Base-by-base conservation (phyloP, 2,329 filamentous ascomycete genomes). In the Xylariales sp. region DNA sequence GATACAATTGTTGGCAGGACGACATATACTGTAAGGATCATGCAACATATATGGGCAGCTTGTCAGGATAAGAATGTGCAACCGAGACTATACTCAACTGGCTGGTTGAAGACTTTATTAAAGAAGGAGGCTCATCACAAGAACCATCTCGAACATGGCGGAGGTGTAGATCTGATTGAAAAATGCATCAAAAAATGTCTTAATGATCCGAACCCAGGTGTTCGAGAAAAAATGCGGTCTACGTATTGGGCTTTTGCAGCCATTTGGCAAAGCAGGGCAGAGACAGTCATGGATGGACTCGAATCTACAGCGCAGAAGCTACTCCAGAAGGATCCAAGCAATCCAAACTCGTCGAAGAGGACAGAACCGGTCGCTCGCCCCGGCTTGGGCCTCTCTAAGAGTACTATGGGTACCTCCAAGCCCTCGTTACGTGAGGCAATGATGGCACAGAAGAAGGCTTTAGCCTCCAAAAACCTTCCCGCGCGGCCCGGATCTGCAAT, bases 31-130 rank as follows among this genome's bases (percentile, higher is more conserved):
- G 83, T 85, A 67, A 91, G 94, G 34, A 85, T 97, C 69, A 87
- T 97, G 84, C 92, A 97, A 78, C 95, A 98, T 75, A 84, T 98
- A 55, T 92, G 90, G 83, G 82, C 83, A 62, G 94, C 95, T 30
- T 91, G 88, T 69, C 91, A 97, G 78, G 95, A 99, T 82, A 98
- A 97, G 83, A 98, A 97, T 76, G 91, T 94, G 2, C 92, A 96
- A 76, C 91, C 94, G 16, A 89, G 96, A 69, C 88, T 88, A 1
- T 97, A 91, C 79, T 91, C 90, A 1, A 85, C 91, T 1, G 90
- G 87, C 7, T 99, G 96, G 96, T 82, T 98, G 36, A 92, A 90
- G 79, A 97, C 91, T 0, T 80, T 98, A 23, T 81, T 99, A 46
- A 90, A 86, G 72, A 93, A 93, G 74, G 92, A 97, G 77, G 83